These are phyloP conservation scores for Sporothrix brasiliensis DNA, from an alignment of 2,329 filamentous ascomycete genomes.

Conservation along the genomic window DNA sequence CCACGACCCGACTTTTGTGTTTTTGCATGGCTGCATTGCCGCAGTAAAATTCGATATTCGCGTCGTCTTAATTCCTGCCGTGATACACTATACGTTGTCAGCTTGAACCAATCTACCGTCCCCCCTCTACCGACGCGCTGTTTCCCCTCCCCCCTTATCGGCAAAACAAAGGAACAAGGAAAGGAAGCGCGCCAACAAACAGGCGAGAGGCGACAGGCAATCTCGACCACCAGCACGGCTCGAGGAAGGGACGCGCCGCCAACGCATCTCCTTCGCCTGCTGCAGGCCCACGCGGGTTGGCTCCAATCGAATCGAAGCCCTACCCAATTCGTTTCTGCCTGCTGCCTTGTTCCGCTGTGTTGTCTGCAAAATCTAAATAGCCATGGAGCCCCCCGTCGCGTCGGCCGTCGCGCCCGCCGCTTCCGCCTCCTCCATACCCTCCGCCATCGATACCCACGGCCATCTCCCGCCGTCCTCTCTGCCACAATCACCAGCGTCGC, in stretches of 20 bases:
- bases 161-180: constrained; percentile 9
- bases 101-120: background rate
- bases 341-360: background rate
- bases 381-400: constrained; percentile 30
- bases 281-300: constrained; percentile 29
- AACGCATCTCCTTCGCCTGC: constrained; percentile 32
- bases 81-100: background rate
- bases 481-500: constrained; percentile 59
- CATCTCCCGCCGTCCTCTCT: background rate
- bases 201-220: background rate
- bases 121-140: background rate
- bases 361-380: constrained; percentile 20
- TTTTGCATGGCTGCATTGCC: constrained; percentile 16
- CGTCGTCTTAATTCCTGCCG: constrained; percentile 17
- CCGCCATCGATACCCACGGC: constrained; percentile 19
- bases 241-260: constrained; percentile 32
- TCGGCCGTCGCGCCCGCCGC: constrained; percentile 16
- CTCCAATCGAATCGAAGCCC: constrained; percentile 13
- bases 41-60: constrained; percentile 19
- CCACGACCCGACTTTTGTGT: constrained; percentile 12
- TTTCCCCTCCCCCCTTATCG: constrained; percentile 7
- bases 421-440: constrained; percentile 23
- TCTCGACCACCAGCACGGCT: constrained; percentile 11
- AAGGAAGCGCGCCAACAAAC: constrained; percentile 8
- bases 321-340: constrained; percentile 1